Evolutionary conservation across 2,329 filamentous ascomycete species (phyloP).

Genomic region (Colletotrichum liaoningense): DNA sequence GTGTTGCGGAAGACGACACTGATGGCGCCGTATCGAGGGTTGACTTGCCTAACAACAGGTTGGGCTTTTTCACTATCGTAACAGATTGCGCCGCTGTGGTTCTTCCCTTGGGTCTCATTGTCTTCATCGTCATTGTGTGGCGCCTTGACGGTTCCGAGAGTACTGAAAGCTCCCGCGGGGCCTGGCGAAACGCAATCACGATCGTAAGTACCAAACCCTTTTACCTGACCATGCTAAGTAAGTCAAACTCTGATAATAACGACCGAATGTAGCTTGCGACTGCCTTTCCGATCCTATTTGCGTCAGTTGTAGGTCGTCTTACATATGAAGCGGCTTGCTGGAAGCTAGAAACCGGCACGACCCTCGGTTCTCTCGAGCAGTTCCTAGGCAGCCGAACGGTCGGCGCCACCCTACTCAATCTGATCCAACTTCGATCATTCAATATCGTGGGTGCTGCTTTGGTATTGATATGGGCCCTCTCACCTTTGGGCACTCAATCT

Average conservation of each 20-base stretch:
- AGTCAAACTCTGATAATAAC: neutral
- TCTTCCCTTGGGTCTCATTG: too few relatives aligned
- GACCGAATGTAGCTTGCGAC: conserved; percentile 27
- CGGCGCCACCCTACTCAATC: conserved; percentile 40
- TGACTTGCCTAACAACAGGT: too few relatives aligned
- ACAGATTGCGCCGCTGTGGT: too few relatives aligned
- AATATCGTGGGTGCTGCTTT: conserved; percentile 41
- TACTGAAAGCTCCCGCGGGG: too few relatives aligned
- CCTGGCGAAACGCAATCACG: too few relatives aligned
- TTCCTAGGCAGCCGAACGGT: conserved; percentile 46
- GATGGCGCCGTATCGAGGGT: too few relatives aligned
- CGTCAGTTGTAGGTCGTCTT: conserved; percentile 41
- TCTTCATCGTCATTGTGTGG: too few relatives aligned
- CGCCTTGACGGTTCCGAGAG: too few relatives aligned
- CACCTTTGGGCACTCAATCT: conserved; percentile 44
- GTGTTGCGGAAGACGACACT: too few relatives aligned
- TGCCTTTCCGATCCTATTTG: conserved; percentile 45
- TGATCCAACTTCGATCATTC: conserved; percentile 40
- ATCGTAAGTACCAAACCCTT: fast-evolving
- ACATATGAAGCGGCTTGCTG: conserved; percentile 41
- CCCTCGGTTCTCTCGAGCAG: conserved; percentile 42
- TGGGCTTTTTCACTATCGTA: too few relatives aligned
- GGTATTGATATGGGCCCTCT: conserved; percentile 43
- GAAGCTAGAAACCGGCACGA: conserved; percentile 43
- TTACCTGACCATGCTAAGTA: too few relatives aligned